Evolutionary conservation across 148 eudicot species (phyloP).

Genomic region (Rhododendron vialii): DNA sequence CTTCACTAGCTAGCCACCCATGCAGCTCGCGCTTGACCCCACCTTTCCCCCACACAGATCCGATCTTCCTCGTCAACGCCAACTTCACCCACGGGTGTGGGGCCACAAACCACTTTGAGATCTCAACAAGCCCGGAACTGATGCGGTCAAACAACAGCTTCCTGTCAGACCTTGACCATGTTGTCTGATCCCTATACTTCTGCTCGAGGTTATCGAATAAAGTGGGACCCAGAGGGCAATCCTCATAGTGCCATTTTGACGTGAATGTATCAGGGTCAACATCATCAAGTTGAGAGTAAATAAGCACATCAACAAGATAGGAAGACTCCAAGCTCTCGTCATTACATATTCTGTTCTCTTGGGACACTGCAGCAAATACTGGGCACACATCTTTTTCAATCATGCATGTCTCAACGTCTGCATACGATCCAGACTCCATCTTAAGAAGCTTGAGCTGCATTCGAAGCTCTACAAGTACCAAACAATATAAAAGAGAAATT

Average conservation of each 20-base stretch:
- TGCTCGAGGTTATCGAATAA: constrained; percentile 76
- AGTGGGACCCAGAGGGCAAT: constrained; percentile 42
- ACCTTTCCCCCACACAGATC: constrained; percentile 20
- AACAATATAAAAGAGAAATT: not conserved
- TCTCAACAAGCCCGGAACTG: constrained; percentile 41
- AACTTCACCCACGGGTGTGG: constrained; percentile 39
- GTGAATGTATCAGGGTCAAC: constrained; percentile 30
- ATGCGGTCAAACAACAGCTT: constrained; percentile 65
- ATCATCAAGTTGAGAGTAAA: constrained; percentile 39
- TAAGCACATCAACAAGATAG: constrained; percentile 52
- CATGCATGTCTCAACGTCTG: constrained; percentile 29
- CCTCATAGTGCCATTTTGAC: constrained; percentile 41
- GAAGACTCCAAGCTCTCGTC: constrained; percentile 54
- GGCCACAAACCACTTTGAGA: constrained; percentile 28
- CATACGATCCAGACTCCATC: constrained; percentile 50
- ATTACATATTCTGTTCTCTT: constrained; percentile 8
- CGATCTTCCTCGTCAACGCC: not conserved
- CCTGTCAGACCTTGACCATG: constrained; percentile 46
- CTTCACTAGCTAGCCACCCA: constrained; percentile 33
- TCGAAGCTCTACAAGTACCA: constrained; percentile 47
- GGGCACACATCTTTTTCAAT: constrained; percentile 48
- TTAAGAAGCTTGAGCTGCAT: constrained; percentile 86
- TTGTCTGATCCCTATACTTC: constrained; percentile 33
- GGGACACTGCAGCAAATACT: constrained; percentile 1
- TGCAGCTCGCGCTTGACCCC: constrained; percentile 39